Evolutionary conservation across 2,329 filamentous ascomycete species (phyloP), one percentile per base, ranked within the genome.

Genomic region (Xylariaceae sp.): DNA sequence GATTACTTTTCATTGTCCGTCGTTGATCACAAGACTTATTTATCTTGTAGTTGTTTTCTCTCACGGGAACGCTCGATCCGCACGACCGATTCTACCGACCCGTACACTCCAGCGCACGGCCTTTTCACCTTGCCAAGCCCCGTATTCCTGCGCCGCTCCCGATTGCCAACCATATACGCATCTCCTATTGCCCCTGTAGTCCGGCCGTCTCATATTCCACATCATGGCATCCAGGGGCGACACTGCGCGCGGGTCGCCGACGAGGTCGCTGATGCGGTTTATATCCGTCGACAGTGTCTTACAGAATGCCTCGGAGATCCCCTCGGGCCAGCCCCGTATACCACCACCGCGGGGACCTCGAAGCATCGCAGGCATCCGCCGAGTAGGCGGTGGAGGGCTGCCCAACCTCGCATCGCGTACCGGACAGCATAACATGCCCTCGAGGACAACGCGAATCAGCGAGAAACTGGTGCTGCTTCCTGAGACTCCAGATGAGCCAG

Each of bases 381-480:
- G 69, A 39, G 53, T 60, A 12, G 75, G 72, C 63, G 71, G 78
- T 5, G 71, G 74, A 10, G 72, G 73, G 10, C 68, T 77, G 36
- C 74, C 76, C n/a, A 69, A 68, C 30, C 63, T 73, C 18, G 69
- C 71, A 46, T 71, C 72, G 39, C 73, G 78, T 4, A 74, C 75
- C 49, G 80, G 79, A 57, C 73, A 76, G 63, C 79, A 83, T 52
- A 80, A 77, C 42, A 73, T 96, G 61, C 94, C 92, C 0, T 87
- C 89, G 5, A 83, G 94, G 49, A 95, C 91, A 36, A 95, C 90
- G 26, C 96, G 97, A 71, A 87, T 95, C 60, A 96, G 89, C 70
- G 90, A 97, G 75, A 97, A 97, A 73, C 78, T 99, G n/a, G 94
- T 99, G 0, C 77, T 97, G 34, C 79, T 99, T 13, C 94, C 94